These are phyloP conservation scores for Oryza australiensis DNA, from an alignment of 176 grass and related monocot genomes.

Conservation along the genomic window DNA sequence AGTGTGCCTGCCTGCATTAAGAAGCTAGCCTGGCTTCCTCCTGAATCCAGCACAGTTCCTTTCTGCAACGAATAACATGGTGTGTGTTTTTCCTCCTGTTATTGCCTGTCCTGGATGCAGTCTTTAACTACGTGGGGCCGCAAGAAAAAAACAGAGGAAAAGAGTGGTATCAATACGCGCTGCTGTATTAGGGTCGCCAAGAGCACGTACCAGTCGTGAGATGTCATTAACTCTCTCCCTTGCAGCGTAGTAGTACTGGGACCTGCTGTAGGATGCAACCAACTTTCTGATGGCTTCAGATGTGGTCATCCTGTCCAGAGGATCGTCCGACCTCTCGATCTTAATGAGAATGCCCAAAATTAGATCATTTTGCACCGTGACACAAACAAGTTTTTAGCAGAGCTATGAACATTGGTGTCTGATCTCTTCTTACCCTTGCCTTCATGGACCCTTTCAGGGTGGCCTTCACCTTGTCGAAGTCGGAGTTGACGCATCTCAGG, in stretches of 20 bases:
- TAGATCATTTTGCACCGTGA: constrained; percentile 7
- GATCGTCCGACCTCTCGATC: constrained; percentile 83
- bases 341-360: constrained; percentile 28
- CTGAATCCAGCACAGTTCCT: constrained; percentile 84
- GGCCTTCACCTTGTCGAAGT: constrained; percentile 99
- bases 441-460: constrained; percentile 96
- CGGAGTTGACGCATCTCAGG: constrained; percentile 91
- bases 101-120: not conserved
- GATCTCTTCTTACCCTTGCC: constrained; percentile 59
- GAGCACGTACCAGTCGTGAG: constrained; percentile 66
- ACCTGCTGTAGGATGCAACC: constrained; percentile 61
- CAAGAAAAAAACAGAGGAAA: not conserved
- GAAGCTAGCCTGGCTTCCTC: constrained; percentile 92
- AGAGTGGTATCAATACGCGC: not conserved
- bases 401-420: not conserved
- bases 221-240: constrained; percentile 91
- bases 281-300: constrained; percentile 79
- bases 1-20: constrained; percentile 87
- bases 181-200: not conserved
- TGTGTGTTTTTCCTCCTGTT: not conserved
- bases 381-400: not conserved
- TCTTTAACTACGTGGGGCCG: not conserved
- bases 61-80: constrained; percentile 57
- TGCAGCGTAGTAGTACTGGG: constrained; percentile 67
- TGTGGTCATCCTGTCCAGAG: constrained; percentile 80